Base-by-base conservation (phyloP, 306 rosid genomes). In the Trifolium subterraneum region DNA sequence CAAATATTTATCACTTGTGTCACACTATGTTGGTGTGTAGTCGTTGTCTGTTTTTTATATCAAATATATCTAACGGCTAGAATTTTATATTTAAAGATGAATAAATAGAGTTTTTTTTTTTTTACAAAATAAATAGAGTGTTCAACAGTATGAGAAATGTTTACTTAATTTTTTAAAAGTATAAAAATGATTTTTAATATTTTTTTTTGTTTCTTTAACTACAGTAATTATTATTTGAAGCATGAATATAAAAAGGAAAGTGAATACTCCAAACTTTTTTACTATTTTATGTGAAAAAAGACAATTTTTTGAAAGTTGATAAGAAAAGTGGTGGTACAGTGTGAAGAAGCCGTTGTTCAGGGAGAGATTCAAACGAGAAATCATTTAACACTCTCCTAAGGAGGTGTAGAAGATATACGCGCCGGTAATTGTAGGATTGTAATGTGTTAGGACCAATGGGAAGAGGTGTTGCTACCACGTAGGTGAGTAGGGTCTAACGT, bases 181-280 rank as follows among this genome's bases (percentile, higher is more conserved):
- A n/a, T n/a, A n/a, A n/a, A n/a, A n/a, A n/a, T n/a, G n/a, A n/a
- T n/a, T n/a, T n/a, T n/a, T n/a, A n/a, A n/a, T n/a, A n/a, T n/a
- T n/a, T n/a, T n/a, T n/a, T n/a, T n/a, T n/a, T n/a, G n/a, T n/a
- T n/a, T n/a, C n/a, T n/a, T n/a, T n/a, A n/a, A n/a, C n/a, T n/a
- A n/a, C n/a, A n/a, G n/a, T n/a, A n/a, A 67, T 73, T 68, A 68
- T 71, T 36, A 75, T 84, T 88, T 73, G 74, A 79, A 80, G 83
- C 82, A 74, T 63, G 76, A 18, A 80, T 74, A 50, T 64, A 74
- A 80, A 74, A 74, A 84, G 60, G 73, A 58, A 55, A 66, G 59
- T 36, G 6, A 29, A 56, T 72, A 58, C 70, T 65, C 44, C 64
- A n/a, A 62, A 5, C 20, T 18, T 38, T 29, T 64, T 69, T 64